These are phyloP conservation scores for Babesia bovis DNA, from an alignment of 169 alveolate species.

Conservation along the genomic window DNA sequence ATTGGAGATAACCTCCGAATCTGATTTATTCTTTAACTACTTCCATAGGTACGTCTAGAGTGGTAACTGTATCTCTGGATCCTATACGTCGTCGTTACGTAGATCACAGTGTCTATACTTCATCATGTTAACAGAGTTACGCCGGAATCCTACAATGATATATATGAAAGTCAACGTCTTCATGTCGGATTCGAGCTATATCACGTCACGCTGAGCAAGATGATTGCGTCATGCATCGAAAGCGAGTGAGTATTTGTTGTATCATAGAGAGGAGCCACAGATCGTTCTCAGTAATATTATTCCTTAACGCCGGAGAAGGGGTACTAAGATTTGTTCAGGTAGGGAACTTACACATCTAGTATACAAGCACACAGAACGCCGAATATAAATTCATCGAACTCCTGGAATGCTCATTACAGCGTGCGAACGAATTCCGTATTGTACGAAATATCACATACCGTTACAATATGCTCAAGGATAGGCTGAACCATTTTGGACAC, in stretches of 20 bases:
- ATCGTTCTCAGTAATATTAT: conserved; percentile 8
- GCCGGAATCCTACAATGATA: conserved; percentile 5
- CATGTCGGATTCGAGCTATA: not conserved
- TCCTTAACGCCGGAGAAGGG: conserved; percentile 15
- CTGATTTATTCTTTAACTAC: conserved; percentile 33
- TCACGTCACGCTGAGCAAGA: conserved; percentile 1
- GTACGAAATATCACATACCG: conserved; percentile 47
- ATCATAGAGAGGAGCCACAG: not conserved
- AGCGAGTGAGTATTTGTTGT: conserved; percentile 5
- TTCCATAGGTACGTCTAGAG: conserved; percentile 30
- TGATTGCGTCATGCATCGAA: conserved; percentile 35
- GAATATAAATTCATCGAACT: conserved; percentile 34
- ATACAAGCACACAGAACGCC: not conserved
- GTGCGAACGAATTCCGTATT: conserved; percentile 34
- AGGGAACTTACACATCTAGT: not conserved
- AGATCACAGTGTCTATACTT: not conserved
- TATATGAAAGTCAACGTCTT: not conserved
- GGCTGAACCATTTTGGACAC: conserved; percentile 27
- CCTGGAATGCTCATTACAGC: conserved; percentile 20
- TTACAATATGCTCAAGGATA: conserved; percentile 29
- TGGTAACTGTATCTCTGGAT: not conserved
- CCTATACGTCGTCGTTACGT: not conserved
- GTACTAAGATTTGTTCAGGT: conserved; percentile 35
- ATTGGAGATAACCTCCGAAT: conserved; percentile 27
- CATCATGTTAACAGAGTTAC: conserved; percentile 16